Percentiles rank a stretch among this genome's conserved stretches.
Evolutionary conservation across 2,329 filamentous ascomycete genomes (phyloP).

Genomic region (Capronia americana): DNA sequence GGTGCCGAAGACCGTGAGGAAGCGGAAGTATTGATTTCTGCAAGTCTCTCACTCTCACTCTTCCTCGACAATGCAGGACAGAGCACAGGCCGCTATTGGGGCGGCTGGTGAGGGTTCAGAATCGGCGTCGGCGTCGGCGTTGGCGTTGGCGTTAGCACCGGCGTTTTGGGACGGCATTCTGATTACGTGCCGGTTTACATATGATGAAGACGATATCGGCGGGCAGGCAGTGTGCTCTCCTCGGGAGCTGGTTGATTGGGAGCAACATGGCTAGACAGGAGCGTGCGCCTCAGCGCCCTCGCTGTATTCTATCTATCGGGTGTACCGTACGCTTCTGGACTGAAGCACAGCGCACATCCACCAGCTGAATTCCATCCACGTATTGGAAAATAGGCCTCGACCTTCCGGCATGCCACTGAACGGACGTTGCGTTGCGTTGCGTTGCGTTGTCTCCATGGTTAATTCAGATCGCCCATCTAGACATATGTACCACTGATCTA

Average conservation of each 20-base stretch:
- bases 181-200: not conserved
- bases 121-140: not conserved
- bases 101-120: not conserved
- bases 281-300: not conserved
- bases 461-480: not conserved
- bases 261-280: not conserved
- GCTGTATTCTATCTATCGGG: not conserved
- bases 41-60: too few relatives aligned
- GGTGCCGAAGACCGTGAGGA: conserved; percentile 25
- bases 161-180: not conserved
- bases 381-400: not conserved
- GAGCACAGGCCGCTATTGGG: not conserved
- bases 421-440: not conserved
- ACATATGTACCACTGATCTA: not conserved
- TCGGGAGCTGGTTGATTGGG: not conserved
- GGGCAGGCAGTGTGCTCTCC: not conserved
- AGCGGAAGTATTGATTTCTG: conserved; percentile 27
- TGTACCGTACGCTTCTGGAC: not conserved
- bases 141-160: not conserved
- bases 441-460: not conserved
- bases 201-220: not conserved
- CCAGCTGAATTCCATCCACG: not conserved
- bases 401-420: not conserved
- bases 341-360: not conserved
- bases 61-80: not conserved